Conservation (phyloP, 2,329 filamentous ascomycete species). For the Aspergillus thermomutatus region DNA sequence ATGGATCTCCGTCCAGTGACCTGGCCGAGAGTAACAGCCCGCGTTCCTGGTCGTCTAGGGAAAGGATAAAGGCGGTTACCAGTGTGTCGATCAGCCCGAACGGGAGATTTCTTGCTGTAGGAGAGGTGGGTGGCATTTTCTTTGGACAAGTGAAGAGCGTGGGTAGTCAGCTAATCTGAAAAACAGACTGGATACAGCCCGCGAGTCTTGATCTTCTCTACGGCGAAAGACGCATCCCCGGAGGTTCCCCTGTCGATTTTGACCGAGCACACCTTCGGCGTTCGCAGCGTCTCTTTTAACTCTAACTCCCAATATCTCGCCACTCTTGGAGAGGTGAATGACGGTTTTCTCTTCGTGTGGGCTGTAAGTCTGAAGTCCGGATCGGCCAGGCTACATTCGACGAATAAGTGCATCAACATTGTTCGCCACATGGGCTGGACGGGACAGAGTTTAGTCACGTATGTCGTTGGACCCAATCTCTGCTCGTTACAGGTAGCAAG, state of each 20-base stretch:
- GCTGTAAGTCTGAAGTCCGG: slow-evolving; percentile 78
- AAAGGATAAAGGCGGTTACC: slow-evolving; percentile 90
- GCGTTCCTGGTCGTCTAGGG: slow-evolving; percentile 81
- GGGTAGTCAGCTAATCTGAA: background rate
- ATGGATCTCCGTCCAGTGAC: slow-evolving; percentile 49
- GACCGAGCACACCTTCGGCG: slow-evolving; percentile 85
- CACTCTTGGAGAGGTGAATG: slow-evolving; percentile 82
- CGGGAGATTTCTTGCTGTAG: slow-evolving; percentile 82
- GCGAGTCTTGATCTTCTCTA: slow-evolving; percentile 83
- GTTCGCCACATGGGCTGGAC: slow-evolving; percentile 89
- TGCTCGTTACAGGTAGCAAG: background rate
- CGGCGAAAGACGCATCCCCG: slow-evolving; percentile 69
- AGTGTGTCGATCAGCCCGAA: slow-evolving; percentile 86
- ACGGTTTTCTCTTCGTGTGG: slow-evolving; percentile 94
- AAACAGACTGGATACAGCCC: slow-evolving; percentile 80
- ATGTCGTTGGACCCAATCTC: slow-evolving; percentile 22
- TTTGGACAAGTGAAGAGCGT: background rate
- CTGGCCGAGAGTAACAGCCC: slow-evolving; percentile 58
- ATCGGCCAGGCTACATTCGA: slow-evolving; percentile 72
- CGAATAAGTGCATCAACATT: slow-evolving; percentile 87
- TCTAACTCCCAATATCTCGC: slow-evolving; percentile 81
- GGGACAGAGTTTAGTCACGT: slow-evolving; percentile 75
- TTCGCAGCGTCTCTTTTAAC: slow-evolving; percentile 86
- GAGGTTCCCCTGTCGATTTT: slow-evolving; percentile 82
- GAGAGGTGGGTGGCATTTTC: slow-evolving; percentile 58